Conservation (phyloP, 2,329 filamentous ascomycete species). For the Diaporthe humulicola region DNA sequence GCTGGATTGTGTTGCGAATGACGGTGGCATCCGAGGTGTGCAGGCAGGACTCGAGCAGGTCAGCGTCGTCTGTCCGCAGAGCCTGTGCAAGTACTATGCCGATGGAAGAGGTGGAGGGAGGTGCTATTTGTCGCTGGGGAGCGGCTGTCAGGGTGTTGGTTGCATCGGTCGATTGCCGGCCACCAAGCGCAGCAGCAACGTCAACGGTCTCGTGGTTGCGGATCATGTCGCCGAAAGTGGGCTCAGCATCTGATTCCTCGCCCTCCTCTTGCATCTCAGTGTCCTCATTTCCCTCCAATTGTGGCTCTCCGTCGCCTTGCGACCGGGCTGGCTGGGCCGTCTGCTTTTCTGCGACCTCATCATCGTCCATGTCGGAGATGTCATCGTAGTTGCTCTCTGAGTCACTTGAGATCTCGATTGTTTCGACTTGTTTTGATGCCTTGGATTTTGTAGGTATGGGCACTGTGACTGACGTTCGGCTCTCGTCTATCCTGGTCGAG, state of each 20-base stretch:
- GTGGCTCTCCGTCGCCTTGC: constrained; percentile 35
- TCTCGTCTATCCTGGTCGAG: constrained; percentile 69
- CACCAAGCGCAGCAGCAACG: constrained; percentile 73
- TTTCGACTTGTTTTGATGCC: constrained; percentile 53
- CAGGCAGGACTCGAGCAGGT: constrained; percentile 92
- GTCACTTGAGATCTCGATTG: constrained; percentile 72
- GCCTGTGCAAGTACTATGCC: constrained; percentile 94
- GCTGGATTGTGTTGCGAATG: constrained; percentile 90
- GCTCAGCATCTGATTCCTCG: constrained; percentile 62
- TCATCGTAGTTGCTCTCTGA: constrained; percentile 61
- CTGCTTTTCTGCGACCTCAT: constrained; percentile 49
- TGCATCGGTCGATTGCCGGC: constrained; percentile 47
- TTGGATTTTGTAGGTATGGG: constrained; percentile 44
- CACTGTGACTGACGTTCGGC: constrained; percentile 65
- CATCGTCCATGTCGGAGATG: constrained; percentile 53
- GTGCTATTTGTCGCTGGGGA: constrained; percentile 60
- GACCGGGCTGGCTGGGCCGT: constrained; percentile 44
- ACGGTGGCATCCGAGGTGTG: constrained; percentile 81
- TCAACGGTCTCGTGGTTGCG: constrained; percentile 82
- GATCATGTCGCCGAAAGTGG: constrained; percentile 90
- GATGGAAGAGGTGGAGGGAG: constrained; percentile 83
- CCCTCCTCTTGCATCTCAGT: constrained; percentile 54
- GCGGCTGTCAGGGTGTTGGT: constrained; percentile 54
- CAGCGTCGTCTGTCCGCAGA: constrained; percentile 89
- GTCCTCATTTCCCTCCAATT: constrained; percentile 31